Percentiles rank a stretch among this genome's conserved stretches.
Conservation (phyloP, 2,329 filamentous ascomycete genomes). For the Colletotrichum nymphaeae region DNA sequence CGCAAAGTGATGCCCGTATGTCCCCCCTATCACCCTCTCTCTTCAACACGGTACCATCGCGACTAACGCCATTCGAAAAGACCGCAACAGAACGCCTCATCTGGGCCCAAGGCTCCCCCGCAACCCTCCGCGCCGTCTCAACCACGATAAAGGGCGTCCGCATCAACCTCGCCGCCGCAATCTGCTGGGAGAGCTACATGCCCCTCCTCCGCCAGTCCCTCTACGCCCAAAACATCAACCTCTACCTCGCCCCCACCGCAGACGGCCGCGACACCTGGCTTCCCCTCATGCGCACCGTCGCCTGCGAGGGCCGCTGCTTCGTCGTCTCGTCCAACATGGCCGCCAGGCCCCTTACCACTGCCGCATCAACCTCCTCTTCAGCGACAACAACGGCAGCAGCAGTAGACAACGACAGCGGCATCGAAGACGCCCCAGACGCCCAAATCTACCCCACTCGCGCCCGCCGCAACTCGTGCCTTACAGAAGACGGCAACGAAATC, state of each 20-base stretch:
- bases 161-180: conserved; percentile 85
- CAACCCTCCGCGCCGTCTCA: conserved; percentile 81
- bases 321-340: conserved; percentile 91
- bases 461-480: conserved; percentile 54
- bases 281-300: conserved; percentile 83
- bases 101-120: conserved; percentile 88
- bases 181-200: conserved; percentile 99
- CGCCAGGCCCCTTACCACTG: conserved; percentile 59
- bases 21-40: conserved; percentile 32
- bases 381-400: background rate
- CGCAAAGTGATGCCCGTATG: conserved; percentile 90
- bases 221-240: conserved; percentile 90
- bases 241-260: conserved; percentile 91
- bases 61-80: conserved; percentile 44
- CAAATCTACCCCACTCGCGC: conserved; percentile 4
- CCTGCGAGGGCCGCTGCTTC: conserved; percentile 84
- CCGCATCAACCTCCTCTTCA: conserved; percentile 38
- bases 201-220: conserved; percentile 84
- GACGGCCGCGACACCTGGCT: conserved; percentile 88
- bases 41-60: background rate
- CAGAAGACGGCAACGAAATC: conserved; percentile 60
- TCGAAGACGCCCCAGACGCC: background rate
- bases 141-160: conserved; percentile 83
- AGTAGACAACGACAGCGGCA: background rate
- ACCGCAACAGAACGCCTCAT: conserved; percentile 86